phyloP scores from a whole-genome alignment of 805 yeast genomes.

The Spathaspora sp. region DNA sequence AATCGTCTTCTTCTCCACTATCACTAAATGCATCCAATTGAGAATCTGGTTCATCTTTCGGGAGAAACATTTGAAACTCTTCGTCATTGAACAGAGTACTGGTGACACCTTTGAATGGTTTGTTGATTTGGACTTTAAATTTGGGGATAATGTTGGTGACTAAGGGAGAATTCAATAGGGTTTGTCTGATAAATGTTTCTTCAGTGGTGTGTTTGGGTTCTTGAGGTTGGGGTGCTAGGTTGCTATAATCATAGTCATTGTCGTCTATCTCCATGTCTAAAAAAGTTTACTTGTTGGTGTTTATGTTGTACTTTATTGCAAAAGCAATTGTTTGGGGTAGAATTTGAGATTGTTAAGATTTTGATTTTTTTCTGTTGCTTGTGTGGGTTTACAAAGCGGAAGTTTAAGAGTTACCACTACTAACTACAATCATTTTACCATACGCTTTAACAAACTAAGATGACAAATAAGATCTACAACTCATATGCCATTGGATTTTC shows the following conservation, averaged over 20 bases:
- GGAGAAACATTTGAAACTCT: slow-evolving; percentile 28
- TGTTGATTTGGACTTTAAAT: slow-evolving; percentile 28
- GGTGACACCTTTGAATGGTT: slow-evolving; percentile 31
- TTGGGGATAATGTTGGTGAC: slow-evolving; percentile 28
- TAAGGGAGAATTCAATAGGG: slow-evolving; percentile 40
- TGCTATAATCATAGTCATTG: neutral
- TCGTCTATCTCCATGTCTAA: slow-evolving; percentile 1
- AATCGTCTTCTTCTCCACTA: slow-evolving; percentile 23
- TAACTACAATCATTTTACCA: neutral
- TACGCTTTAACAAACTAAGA: neutral
- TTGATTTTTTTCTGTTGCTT: neutral
- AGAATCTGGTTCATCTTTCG: slow-evolving; percentile 30
- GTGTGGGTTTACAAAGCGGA: neutral
- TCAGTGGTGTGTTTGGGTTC: neutral
- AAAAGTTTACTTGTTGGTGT: neutral
- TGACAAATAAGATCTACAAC: slow-evolving; percentile 5
- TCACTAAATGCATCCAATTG: slow-evolving; percentile 36
- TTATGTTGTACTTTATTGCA: neutral
- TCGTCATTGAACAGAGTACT: slow-evolving; percentile 35
- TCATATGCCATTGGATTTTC: slow-evolving; percentile 6
- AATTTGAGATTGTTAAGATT: neutral
- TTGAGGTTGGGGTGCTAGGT: neutral
- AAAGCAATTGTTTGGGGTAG: neutral
- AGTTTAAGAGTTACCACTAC: neutral
- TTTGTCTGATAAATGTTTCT: slow-evolving; percentile 26